Percentiles rank a stretch among this genome's conserved stretches.
phyloP scores from a whole-genome alignment of 1,139 yeast genomes.

The Debaryomyces sp. region DNA sequence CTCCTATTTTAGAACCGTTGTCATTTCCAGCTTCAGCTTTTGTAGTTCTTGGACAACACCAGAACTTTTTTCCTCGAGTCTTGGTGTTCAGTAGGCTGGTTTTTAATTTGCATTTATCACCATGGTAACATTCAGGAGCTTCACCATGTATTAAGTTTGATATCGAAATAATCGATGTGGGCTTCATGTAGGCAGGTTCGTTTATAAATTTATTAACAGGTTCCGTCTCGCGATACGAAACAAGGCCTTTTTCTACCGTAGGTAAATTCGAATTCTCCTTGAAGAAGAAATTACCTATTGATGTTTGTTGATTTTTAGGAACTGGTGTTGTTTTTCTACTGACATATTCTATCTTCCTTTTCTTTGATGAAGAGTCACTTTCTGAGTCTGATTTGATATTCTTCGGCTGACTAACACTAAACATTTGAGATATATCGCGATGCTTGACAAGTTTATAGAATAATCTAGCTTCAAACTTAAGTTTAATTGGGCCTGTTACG shows the following conservation, averaged over 20 bases:
- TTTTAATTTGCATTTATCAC: slow-evolving; percentile 48
- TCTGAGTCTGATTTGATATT: background rate
- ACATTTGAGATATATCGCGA: slow-evolving; percentile 57
- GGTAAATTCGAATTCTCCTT: slow-evolving; percentile 1
- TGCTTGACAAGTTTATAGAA: slow-evolving; percentile 52
- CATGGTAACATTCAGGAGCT: slow-evolving; percentile 56
- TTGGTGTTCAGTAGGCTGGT: slow-evolving; percentile 47
- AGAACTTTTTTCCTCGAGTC: slow-evolving; percentile 57
- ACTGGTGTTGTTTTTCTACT: slow-evolving; percentile 15
- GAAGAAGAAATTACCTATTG: slow-evolving; percentile 19
- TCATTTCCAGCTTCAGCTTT: slow-evolving; percentile 12
- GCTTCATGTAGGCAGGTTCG: background rate
- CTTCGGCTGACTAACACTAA: slow-evolving; percentile 20
- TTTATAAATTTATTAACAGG: background rate
- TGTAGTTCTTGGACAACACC: slow-evolving; percentile 51
- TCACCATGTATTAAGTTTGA: slow-evolving; percentile 27
- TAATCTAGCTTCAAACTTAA: slow-evolving; percentile 59
- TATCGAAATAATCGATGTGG: slow-evolving; percentile 12
- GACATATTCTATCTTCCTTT: slow-evolving; percentile 14
- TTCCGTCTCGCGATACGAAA: background rate
- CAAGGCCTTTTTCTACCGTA: background rate
- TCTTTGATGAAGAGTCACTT: slow-evolving; percentile 3
- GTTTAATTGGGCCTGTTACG: slow-evolving; percentile 15
- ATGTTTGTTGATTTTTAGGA: slow-evolving; percentile 15
- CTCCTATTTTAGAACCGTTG: slow-evolving; percentile 12